A percentile compares a stretch with the other conserved stretches of the same genome.
These are phyloP conservation scores for Akanthomyces dipterigenus DNA, from an alignment of 2,329 filamentous ascomycete genomes.

Conservation along the genomic window DNA sequence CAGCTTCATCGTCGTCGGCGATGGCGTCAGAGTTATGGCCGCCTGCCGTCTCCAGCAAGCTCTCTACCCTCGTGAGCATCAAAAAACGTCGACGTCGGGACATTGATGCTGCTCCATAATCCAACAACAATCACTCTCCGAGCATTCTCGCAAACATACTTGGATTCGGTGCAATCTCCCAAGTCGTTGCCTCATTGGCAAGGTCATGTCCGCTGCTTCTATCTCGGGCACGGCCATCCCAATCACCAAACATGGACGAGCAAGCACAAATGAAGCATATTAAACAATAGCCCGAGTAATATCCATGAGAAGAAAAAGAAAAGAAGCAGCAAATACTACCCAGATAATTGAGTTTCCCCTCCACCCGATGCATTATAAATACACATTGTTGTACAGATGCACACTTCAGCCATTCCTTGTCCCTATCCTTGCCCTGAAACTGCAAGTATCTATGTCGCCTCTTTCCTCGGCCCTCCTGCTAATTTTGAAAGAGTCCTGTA, in stretches of 20 bases:
- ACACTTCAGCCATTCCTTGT: background rate
- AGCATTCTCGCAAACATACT: too few relatives aligned
- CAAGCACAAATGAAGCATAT: too few relatives aligned
- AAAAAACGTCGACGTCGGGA: too few relatives aligned
- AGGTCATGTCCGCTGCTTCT: background rate
- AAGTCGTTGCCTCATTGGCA: too few relatives aligned
- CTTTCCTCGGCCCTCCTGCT: background rate
- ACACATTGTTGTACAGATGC: slow-evolving; percentile 8
- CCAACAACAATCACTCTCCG: too few relatives aligned
- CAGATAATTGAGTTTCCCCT: background rate
- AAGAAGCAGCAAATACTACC: background rate
- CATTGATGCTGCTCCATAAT: too few relatives aligned
- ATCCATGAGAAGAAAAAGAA: background rate
- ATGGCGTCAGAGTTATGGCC: too few relatives aligned
- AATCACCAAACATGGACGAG: background rate
- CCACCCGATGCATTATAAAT: slow-evolving; percentile 9
- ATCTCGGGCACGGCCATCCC: background rate
- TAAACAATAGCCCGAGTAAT: background rate
- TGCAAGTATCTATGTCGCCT: background rate
- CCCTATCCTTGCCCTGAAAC: background rate
- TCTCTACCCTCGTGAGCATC: too few relatives aligned
- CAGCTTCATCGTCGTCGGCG: too few relatives aligned
- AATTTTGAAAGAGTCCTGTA: background rate
- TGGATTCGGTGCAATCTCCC: too few relatives aligned
- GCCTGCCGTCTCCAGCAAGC: too few relatives aligned